Conservation (phyloP, 2,329 filamentous ascomycete genomes). For the Pestalotiopsis sp. region DNA sequence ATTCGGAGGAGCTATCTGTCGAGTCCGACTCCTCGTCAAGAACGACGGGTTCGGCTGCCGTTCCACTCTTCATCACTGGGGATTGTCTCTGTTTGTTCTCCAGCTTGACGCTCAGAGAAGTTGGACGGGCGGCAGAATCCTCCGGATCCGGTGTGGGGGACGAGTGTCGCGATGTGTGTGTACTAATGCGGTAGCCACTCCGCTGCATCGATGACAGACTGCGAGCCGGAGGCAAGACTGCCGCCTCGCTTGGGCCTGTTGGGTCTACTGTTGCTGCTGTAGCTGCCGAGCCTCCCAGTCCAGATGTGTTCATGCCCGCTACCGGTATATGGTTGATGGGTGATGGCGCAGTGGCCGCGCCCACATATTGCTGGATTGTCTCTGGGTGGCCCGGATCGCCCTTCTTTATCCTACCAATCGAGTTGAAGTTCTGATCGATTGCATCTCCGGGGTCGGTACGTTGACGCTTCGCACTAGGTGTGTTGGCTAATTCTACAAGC, state of each 20-base stretch:
- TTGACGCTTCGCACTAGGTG: constrained; percentile 26
- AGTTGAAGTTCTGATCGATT: background rate
- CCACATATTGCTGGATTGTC: background rate
- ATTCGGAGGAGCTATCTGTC: constrained; percentile 12
- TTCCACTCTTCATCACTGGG: constrained; percentile 14
- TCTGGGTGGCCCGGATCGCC: too few species aligned
- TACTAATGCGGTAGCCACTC: constrained; percentile 33
- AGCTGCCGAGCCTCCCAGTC: constrained; percentile 27
- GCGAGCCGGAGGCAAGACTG: constrained; percentile 12
- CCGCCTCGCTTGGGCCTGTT: constrained; percentile 16
- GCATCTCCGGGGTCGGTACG: constrained; percentile 21
- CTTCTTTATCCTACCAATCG: too few species aligned
- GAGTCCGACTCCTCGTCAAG: constrained; percentile 25
- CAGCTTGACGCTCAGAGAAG: background rate
- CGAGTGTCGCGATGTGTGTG: constrained; percentile 21
- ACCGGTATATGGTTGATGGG: constrained; percentile 26
- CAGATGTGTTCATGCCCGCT: constrained; percentile 27
- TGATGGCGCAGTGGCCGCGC: constrained; percentile 5
- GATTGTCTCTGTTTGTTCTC: background rate
- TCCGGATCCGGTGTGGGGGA: constrained; percentile 14
- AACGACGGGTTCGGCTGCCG: constrained; percentile 25
- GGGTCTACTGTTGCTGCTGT: constrained; percentile 27
- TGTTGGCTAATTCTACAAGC: constrained; percentile 35
- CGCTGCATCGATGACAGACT: constrained; percentile 31
- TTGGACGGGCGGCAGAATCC: constrained; percentile 11